Evolutionary conservation across 177 flowering plant genomes (phyloP).

Genomic region (Vitis hybrid): DNA sequence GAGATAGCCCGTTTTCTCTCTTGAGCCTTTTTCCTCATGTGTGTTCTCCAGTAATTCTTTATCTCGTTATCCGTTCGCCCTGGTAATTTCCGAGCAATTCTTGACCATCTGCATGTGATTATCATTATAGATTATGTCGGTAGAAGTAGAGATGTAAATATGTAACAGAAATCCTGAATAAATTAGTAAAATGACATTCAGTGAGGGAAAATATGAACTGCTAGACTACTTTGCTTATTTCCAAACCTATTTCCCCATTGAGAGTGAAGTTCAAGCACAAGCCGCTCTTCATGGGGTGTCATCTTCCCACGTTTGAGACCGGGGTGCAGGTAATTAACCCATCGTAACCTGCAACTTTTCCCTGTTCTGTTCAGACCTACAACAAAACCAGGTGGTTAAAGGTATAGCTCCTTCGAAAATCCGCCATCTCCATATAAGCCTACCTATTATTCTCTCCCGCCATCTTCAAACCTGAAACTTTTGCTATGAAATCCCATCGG

Average conservation of each 20-base stretch:
- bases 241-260: slow-evolving; percentile 95
- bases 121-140: background rate
- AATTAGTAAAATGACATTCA: background rate
- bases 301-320: slow-evolving; percentile 89
- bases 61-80: slow-evolving; percentile 98
- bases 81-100: slow-evolving; percentile 84
- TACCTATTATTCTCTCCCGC: slow-evolving; percentile 86
- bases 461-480: slow-evolving; percentile 99
- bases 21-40: slow-evolving; percentile 92
- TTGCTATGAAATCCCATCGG: slow-evolving; percentile 96
- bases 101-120: slow-evolving; percentile 76
- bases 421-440: slow-evolving; percentile 44
- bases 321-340: slow-evolving; percentile 97
- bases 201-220: background rate
- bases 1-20: slow-evolving; percentile 52
- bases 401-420: slow-evolving; percentile 30
- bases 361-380: slow-evolving; percentile 98
- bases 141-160: background rate
- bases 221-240: background rate
- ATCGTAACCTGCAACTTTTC: slow-evolving; percentile 95
- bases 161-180: background rate
- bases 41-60: slow-evolving; percentile 97
- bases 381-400: slow-evolving; percentile 54
- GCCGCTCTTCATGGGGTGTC: slow-evolving; percentile 89
- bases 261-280: slow-evolving; percentile 88